Conservation (phyloP, 805 yeast species). For the Hanseniaspora hatyaiensis region DNA sequence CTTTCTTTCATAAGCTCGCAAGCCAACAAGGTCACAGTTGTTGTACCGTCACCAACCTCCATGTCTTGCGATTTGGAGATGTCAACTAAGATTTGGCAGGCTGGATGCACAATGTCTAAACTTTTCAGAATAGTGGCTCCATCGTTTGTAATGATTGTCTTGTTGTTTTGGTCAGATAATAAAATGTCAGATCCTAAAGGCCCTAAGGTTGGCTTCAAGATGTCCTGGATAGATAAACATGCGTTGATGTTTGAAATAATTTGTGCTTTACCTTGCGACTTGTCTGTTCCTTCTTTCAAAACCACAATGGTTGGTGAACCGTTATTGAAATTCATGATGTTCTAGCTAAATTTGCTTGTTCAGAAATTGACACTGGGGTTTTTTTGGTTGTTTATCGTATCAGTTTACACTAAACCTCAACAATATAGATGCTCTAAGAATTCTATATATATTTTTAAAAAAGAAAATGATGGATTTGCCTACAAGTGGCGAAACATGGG, state of each 20-base stretch:
- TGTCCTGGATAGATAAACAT: slow-evolving; percentile 92
- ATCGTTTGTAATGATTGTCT: slow-evolving; percentile 91
- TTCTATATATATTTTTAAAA: too few species aligned
- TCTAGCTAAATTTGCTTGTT: too few species aligned
- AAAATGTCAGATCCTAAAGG: slow-evolving; percentile 95
- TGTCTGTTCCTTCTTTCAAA: slow-evolving; percentile 92
- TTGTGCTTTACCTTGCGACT: slow-evolving; percentile 95
- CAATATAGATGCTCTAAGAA: too few species aligned
- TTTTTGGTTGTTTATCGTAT: not conserved
- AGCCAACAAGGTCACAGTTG: slow-evolving; percentile 86
- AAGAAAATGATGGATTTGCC: too few species aligned
- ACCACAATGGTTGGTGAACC: slow-evolving; percentile 98
- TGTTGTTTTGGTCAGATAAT: slow-evolving; percentile 70
- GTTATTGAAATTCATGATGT: slow-evolving; percentile 67
- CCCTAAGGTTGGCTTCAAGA: slow-evolving; percentile 87
- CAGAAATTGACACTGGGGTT: too few species aligned
- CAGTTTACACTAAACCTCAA: too few species aligned
- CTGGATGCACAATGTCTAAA: slow-evolving; percentile 94
- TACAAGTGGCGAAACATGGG: not conserved
- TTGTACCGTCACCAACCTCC: slow-evolving; percentile 97
- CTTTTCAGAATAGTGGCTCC: slow-evolving; percentile 93
- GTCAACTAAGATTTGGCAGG: slow-evolving; percentile 90
- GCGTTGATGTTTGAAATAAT: slow-evolving; percentile 92
- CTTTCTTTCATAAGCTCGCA: slow-evolving; percentile 90
- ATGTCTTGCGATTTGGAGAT: slow-evolving; percentile 94